Percentiles rank a stretch among this genome's conserved stretches.
Conservation (phyloP, 495 filamentous ascomycete species). For the Clavariopsis aquatica region DNA sequence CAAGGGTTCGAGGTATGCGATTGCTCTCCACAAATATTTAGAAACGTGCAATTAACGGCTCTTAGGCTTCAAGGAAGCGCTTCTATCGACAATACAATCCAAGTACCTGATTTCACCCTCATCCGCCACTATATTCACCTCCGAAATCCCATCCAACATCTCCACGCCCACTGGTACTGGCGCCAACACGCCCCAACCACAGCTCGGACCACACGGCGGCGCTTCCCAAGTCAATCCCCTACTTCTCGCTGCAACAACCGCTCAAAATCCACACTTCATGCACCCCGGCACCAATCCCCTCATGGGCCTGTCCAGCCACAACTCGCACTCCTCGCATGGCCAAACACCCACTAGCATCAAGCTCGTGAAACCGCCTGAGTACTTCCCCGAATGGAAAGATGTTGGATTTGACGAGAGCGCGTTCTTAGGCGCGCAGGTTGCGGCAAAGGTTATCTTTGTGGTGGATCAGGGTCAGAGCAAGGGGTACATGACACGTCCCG, state of each 20-base stretch:
- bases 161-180: slow-evolving; percentile 88
- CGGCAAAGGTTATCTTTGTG: slow-evolving; percentile 72
- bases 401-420: slow-evolving; percentile 57
- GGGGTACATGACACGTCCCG: slow-evolving; percentile 69
- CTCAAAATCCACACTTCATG: slow-evolving; percentile 52
- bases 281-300: slow-evolving; percentile 40
- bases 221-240: slow-evolving; percentile 78
- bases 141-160: slow-evolving; percentile 87
- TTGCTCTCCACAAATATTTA: no score
- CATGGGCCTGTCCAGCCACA: slow-evolving; percentile 44
- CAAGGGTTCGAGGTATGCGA: slow-evolving; percentile 70
- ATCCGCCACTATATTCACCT: slow-evolving; percentile 91
- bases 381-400: slow-evolving; percentile 93
- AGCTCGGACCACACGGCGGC: slow-evolving; percentile 50
- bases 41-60: neutral
- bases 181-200: slow-evolving; percentile 80
- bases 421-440: slow-evolving; percentile 80
- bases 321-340: slow-evolving; percentile 73
- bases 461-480: slow-evolving; percentile 69
- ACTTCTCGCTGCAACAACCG: slow-evolving; percentile 85
- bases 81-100: slow-evolving; percentile 72
- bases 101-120: slow-evolving; percentile 90
- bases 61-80: slow-evolving; percentile 77
- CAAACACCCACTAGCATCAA: slow-evolving; percentile 90
- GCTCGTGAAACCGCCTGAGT: slow-evolving; percentile 73